Evolutionary conservation across 169 alveolate genomes (phyloP).

Genomic region (Eimeria necatrix): DNA sequence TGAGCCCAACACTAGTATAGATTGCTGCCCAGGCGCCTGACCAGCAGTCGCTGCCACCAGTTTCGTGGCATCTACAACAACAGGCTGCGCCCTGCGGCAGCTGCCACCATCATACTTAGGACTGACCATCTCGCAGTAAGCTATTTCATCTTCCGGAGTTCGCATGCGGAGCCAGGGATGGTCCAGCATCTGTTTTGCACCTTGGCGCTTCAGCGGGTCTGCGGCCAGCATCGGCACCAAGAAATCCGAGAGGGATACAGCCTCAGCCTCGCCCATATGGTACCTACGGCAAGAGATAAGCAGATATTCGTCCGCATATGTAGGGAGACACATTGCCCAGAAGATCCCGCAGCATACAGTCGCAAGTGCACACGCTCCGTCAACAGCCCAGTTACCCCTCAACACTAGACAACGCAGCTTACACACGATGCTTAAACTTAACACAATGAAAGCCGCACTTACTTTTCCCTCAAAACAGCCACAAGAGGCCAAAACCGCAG

Average conservation of each 20-base stretch:
- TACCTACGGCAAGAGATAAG: constrained; percentile 22
- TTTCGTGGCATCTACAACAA: not conserved
- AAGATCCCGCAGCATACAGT: too few species aligned
- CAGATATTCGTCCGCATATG: not conserved
- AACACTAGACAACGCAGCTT: too few species aligned
- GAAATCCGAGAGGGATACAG: constrained; percentile 80
- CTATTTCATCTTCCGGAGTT: constrained; percentile 74
- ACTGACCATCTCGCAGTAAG: constrained; percentile 78
- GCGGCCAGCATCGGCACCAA: constrained; percentile 84
- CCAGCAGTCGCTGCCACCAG: not conserved
- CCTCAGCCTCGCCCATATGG: constrained; percentile 75
- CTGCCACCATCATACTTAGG: too few species aligned
- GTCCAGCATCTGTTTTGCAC: constrained; percentile 93
- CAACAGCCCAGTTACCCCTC: too few species aligned
- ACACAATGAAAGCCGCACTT: not conserved
- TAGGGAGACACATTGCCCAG: not conserved
- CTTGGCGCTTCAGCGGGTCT: constrained; percentile 94
- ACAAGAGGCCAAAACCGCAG: constrained; percentile 80
- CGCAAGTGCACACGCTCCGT: too few species aligned
- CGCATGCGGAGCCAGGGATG: constrained; percentile 94
- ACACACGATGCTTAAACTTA: not conserved
- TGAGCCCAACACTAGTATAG: too few species aligned
- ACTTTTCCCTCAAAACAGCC: constrained; percentile 78
- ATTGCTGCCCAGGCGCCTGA: too few species aligned
- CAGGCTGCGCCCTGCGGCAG: too few species aligned